Base-by-base conservation (phyloP, 1,284 basidiomycete species). In the Rhizoctonia solani region DNA sequence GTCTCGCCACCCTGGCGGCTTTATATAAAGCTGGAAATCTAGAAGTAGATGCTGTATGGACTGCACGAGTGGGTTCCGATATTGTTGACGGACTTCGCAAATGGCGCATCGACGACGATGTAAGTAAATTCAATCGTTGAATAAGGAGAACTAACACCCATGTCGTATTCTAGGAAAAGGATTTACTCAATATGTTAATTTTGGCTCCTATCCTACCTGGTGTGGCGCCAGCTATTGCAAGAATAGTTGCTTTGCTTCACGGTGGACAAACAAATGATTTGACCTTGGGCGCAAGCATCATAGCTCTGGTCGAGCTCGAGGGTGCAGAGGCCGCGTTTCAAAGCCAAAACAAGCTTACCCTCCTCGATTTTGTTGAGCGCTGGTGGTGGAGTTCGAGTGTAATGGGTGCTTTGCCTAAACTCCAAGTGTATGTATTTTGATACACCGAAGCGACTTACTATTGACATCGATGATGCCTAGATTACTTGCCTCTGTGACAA, bases 1-100 rank as follows among this genome's bases (percentile, higher is more conserved):
- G 82, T 0, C 72, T 88, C 11, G 78, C 79, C 29, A 77, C 89
- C 55, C 75, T 89, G 13, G 82, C 84, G 0, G 74, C 76, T 3
- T 76, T 90, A 27, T 77, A 77, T 65, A 75, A 77, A 56, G 74
- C 76, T 19, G 80, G 81, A 67, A 82, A 82, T 70, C 72, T 91
- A 9, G 77, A 75, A 9, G 83, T 84, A 4, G 80, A 82, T 23
- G 69, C 70, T 30, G 72, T 66, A 16, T 54, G 59, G 54, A 47
- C 32, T 21, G 59, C 59, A 1, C 59, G 49, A 29, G 59, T 65
- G 2, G 59, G 59, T n/a, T 53, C 59, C 6, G 59, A 65, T n/a
- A 27, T 65, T n/a, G 47, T 37, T n/a, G 32, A 16, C 1, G 47
- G 49, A 44, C 27, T 65, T 25, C 11, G 29, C 2, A 30, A 4